Evolutionary conservation across 176 grass and related monocot genomes (phyloP), one percentile per base, ranked within the genome.

Genomic region (Eleusine indica): DNA sequence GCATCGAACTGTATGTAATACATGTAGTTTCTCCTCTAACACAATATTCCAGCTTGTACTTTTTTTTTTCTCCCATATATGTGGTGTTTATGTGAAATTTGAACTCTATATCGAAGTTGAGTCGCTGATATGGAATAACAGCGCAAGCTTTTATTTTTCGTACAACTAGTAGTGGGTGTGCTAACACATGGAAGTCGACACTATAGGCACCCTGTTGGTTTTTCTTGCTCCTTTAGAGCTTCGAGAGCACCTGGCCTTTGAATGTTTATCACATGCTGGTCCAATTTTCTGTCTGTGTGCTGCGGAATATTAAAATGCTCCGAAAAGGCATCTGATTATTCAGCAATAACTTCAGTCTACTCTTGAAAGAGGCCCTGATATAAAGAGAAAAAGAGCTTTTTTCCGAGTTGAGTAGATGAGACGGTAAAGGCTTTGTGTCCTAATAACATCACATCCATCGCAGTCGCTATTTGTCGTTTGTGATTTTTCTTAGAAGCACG

Each of bases 371-470:
- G 15, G 75, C 60, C 58, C 18, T 19, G 32, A 29, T 56, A 70
- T 56, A 70, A 69, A 77, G 21, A 12, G 11, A 47, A n/a, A 47
- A 78, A 61, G 4, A 28, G 3, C 17, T 71, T 47, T 47, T 11
- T 16, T 17, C 7, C 22, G 22, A 18, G 6, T 30, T 17, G 21
- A 62, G 4, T 44, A 77, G 85, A 70, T 40, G 10, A 71, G n/a
- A 76, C 19, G 72, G 17, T 29, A 82, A 76, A 76, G 56, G 49
- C 42, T 60, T 14, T 46, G 58, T 16, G 49, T 80, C 78, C 78
- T 40, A 82, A 87, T 6, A 81, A 70, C 63, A 41, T 87, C 78
- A 69, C 78, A 61, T 87, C 62, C 13, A 79, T 79, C 51, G 19
- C 46, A 75, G 12, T 10, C n/a, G 66, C 76, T 41, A 21, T 48